Base-by-base conservation (phyloP, 2,329 filamentous ascomycete genomes). In the Pseudogymnoascus sp. region DNA sequence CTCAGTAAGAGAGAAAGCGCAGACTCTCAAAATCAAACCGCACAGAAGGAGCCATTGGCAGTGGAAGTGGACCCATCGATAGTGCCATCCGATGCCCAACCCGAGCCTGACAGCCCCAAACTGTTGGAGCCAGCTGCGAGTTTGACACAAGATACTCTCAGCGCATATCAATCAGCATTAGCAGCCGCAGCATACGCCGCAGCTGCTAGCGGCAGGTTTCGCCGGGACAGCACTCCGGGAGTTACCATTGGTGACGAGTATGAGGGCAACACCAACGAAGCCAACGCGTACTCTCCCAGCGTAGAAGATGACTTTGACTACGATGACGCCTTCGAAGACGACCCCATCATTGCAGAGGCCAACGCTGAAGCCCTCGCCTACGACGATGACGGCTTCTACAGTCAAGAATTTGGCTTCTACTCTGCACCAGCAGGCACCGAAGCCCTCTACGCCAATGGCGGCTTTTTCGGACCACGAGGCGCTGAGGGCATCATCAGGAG, bases 321-420 rank as follows among this genome's bases (percentile, higher is more conserved):
- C 63, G 81, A 83, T 68, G 84, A 87, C 65, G 85, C 87, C 50
- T 81, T 90, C 61, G 90, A 91, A 64, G 92, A 97, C 68, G 93
- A 97, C 69, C 86, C 87, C 33, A 95, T 97, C 69, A 96, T 99
- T 65, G 93, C 93, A 0, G 95, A 92, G 64, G 95, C 95, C 4
- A 99, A 99, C 69, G 93, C 93, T 0, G 93, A 95, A 73, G 95
- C 90, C 1, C 80, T 99, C 6, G 93, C 95, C 53, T 93, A 91
- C 68, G 95, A 99, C 71, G 88, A 88, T 6, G 93, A 97, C 67
- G 93, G 91, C 0, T 96, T 95, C 78, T 99, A 99, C 72, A 95
- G 95, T 0, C 88, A 92, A 68, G 95, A 99, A 73, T 99, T 99
- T 72, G 93, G 92, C 0, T 99, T 99, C 74, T 99, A 96, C 74